Percentiles rank a stretch among this genome's conserved stretches.
phyloP scores from a whole-genome alignment of 2,329 filamentous ascomycete genomes.

The Alternaria arbusti region DNA sequence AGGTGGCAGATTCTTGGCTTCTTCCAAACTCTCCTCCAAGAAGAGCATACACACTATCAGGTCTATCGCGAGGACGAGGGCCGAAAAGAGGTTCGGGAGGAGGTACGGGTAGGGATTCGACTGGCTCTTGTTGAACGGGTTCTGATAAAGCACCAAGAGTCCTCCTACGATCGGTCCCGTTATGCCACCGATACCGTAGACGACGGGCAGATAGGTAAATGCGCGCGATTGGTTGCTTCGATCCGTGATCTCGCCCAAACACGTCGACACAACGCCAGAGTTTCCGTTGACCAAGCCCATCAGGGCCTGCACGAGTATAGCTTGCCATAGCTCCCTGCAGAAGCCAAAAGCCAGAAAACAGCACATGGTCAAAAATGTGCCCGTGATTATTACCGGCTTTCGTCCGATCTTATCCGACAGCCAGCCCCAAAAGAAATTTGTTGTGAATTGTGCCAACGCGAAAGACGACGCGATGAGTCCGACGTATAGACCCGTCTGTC shows the following conservation, averaged over 20 bases:
- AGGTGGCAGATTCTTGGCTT: constrained; percentile 66
- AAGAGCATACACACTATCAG: constrained; percentile 78
- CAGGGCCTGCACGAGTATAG: constrained; percentile 81
- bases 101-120: constrained; percentile 78
- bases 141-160: constrained; percentile 71
- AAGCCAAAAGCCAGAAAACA: constrained; percentile 91
- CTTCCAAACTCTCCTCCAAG: constrained; percentile 84
- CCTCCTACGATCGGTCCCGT: constrained; percentile 93
- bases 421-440: constrained; percentile 92
- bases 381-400: constrained; percentile 81
- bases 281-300: constrained; percentile 98
- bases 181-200: constrained; percentile 95
- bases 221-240: constrained; percentile 91
- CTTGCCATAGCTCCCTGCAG: constrained; percentile 80
- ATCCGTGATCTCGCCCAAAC: constrained; percentile 92
- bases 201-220: constrained; percentile 91
- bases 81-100: constrained; percentile 80
- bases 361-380: constrained; percentile 79
- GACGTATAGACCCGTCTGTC: constrained; percentile 82
- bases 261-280: constrained; percentile 90
- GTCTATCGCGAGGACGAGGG: constrained; percentile 73
- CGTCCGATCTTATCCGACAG: constrained; percentile 78
- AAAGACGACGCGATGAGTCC: constrained; percentile 90
- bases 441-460: constrained; percentile 87
- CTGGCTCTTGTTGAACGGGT: constrained; percentile 60